Evolutionary conservation across 2,329 filamentous ascomycete genomes (phyloP).

Genomic region (Penicillium sp.): DNA sequence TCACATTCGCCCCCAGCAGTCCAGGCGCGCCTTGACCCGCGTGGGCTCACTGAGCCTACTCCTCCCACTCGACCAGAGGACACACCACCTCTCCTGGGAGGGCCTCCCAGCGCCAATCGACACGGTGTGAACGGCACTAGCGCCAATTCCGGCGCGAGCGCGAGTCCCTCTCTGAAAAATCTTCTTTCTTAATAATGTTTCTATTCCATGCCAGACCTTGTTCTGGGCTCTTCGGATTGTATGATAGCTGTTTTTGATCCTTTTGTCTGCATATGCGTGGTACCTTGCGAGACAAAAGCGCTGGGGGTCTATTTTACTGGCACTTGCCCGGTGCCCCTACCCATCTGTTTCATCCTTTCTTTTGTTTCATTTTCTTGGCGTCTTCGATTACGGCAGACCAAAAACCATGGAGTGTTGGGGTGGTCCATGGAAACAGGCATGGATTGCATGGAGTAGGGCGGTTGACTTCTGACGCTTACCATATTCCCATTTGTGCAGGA

Average conservation of each 20-base stretch:
- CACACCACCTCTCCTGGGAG: conserved; percentile 24
- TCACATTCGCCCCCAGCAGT: conserved; percentile 37
- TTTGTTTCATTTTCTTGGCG: conserved; percentile 18
- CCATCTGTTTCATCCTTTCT: conserved; percentile 4
- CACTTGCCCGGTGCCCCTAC: not conserved
- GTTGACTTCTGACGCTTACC: conserved; percentile 21
- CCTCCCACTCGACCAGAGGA: conserved; percentile 34
- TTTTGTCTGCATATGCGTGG: conserved; percentile 15
- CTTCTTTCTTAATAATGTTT: conserved; percentile 57
- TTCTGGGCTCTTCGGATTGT: conserved; percentile 8
- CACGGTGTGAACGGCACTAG: conserved; percentile 29
- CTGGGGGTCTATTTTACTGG: not conserved
- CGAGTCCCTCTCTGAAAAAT: conserved; percentile 73
- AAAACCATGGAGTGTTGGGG: conserved; percentile 10
- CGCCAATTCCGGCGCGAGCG: conserved; percentile 61
- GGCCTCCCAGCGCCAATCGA: conserved; percentile 27
- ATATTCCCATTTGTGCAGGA: conserved; percentile 14
- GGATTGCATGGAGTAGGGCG: conserved; percentile 23
- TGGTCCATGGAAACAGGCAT: conserved; percentile 1
- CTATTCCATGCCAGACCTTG: not conserved
- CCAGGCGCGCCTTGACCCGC: conserved; percentile 35
- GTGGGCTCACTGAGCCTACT: conserved; percentile 32
- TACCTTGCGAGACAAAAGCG: conserved; percentile 6
- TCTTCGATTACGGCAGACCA: conserved; percentile 17
- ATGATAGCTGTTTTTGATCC: conserved; percentile 19